Evolutionary conservation across 805 yeast genomes (phyloP), one percentile per base, ranked within the genome.

Genomic region (Barnettozyma siamensis): DNA sequence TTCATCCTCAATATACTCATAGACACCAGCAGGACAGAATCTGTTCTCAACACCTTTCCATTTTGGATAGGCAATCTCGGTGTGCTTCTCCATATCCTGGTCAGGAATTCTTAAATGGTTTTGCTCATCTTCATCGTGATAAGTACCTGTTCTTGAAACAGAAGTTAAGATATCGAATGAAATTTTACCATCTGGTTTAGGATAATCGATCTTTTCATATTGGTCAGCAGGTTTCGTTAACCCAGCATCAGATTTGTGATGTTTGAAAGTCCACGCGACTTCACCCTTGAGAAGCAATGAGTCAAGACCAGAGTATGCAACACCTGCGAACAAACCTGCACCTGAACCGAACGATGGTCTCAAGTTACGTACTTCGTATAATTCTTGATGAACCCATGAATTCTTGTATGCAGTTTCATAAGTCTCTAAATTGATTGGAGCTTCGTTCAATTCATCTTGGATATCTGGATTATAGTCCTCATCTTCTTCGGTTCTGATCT

Each of bases 1-100:
- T 39, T 75, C 83, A 58, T 85, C 93, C 47, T 82, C 80, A 18
- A 73, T 62, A 56, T 87, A 93, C 65, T 93, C 99, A 63, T 93
- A 93, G 11, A 93, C 99, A 19, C 99, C 99, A 18, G 99, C 99
- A 4, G 99, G 99, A 58, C 99, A 93, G 69, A 93, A 93, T 47
- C 94, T 70, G 57, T 78, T 81, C 63, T 93, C 99, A 17, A 93
- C 72, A 17, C 99, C 99, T 60, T 85, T 70, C 67, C 68, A 93
- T 49, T 72, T 78, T 11, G 91, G 88, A 65, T 75, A 93, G 20
- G 88, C 67, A 12, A 61, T 65, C 31, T 73, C 71, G 0, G 94
- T 78, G 62, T 91, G 96, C 50, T 73, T 68, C 20, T 73, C 67
- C 51, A 75, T 57, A 53, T 82, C 80, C 60, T 82, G 87, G 10